Evolutionary conservation across 2,329 filamentous ascomycete genomes (phyloP).

Genomic region (Aspergillus floridensis): DNA sequence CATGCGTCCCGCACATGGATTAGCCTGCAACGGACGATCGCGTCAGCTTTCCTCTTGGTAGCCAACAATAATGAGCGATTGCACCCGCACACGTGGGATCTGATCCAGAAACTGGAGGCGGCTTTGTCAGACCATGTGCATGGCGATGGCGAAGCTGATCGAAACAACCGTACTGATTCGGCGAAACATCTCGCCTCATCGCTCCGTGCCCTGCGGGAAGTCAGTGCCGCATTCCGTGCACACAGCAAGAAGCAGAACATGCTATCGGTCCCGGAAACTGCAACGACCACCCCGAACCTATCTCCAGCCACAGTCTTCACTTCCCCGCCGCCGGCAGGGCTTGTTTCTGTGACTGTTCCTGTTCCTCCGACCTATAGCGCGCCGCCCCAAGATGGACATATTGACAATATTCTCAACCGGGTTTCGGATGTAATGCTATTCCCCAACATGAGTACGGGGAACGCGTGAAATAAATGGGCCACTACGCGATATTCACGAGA

Average conservation of each 20-base stretch:
- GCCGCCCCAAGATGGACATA: constrained; percentile 24
- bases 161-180: constrained; percentile 32
- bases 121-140: constrained; percentile 34
- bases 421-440: constrained; percentile 39
- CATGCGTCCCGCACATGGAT: constrained; percentile 44
- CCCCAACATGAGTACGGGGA: constrained; percentile 28
- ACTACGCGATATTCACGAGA: neutral
- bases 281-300: constrained; percentile 3
- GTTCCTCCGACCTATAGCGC: constrained; percentile 8
- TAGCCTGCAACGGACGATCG: constrained; percentile 41
- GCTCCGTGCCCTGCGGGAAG: constrained; percentile 32
- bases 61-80: constrained; percentile 28
- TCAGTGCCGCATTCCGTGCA: constrained; percentile 28
- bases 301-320: constrained; percentile 12
- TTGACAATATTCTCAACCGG: constrained; percentile 32
- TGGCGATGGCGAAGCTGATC: constrained; percentile 22
- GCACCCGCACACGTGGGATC: constrained; percentile 24
- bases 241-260: constrained; percentile 13
- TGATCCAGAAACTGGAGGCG: constrained; percentile 30
- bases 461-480: constrained; percentile 4
- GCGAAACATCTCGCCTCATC: constrained; percentile 35
- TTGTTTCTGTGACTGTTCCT: constrained; percentile 6
- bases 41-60: constrained; percentile 41
- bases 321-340: constrained; percentile 10
- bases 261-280: constrained; percentile 5